phyloP scores from a whole-genome alignment of 1,139 yeast genomes.

The Saccharomyces hybrid region DNA sequence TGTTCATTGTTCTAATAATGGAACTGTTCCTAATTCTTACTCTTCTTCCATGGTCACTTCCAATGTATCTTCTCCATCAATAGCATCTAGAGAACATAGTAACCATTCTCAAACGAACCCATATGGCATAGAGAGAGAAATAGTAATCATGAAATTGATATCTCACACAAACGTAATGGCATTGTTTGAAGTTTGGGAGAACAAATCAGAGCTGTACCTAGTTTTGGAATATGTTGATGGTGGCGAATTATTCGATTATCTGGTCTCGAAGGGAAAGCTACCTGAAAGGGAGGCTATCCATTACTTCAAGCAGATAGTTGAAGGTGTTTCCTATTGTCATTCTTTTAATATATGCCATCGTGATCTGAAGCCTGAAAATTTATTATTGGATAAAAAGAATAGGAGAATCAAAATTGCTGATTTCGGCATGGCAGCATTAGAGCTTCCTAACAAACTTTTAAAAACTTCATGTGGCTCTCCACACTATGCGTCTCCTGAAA shows the following conservation, averaged over 20 bases:
- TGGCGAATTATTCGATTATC: constrained; percentile 69
- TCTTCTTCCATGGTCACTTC: constrained; percentile 10
- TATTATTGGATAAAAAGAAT: constrained; percentile 52
- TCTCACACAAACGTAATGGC: constrained; percentile 72
- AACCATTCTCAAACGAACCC: constrained; percentile 31
- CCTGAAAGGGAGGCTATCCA: constrained; percentile 67
- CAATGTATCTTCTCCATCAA: constrained; percentile 13
- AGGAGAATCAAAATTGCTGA: constrained; percentile 72
- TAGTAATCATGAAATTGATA: constrained; percentile 71
- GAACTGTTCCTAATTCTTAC: constrained; percentile 7
- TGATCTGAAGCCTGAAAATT: constrained; percentile 74
- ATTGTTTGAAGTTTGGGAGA: constrained; percentile 78
- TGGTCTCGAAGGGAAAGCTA: constrained; percentile 75
- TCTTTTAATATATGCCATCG: constrained; percentile 75
- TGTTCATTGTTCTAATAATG: constrained; percentile 2
- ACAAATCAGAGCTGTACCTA: constrained; percentile 62
- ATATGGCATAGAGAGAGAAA: constrained; percentile 77
- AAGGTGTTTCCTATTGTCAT: constrained; percentile 79
- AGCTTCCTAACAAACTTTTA: constrained; percentile 58
- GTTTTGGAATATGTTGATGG: constrained; percentile 79
- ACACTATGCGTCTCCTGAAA: constrained; percentile 84
- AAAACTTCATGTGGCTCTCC: constrained; percentile 85
- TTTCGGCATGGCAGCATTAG: constrained; percentile 84
- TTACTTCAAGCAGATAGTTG: constrained; percentile 65
- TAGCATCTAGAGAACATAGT: constrained; percentile 6